Evolutionary conservation across 306 rosid genomes (phyloP), one percentile per base, ranked within the genome.

Genomic region (Biancaea sappan): DNA sequence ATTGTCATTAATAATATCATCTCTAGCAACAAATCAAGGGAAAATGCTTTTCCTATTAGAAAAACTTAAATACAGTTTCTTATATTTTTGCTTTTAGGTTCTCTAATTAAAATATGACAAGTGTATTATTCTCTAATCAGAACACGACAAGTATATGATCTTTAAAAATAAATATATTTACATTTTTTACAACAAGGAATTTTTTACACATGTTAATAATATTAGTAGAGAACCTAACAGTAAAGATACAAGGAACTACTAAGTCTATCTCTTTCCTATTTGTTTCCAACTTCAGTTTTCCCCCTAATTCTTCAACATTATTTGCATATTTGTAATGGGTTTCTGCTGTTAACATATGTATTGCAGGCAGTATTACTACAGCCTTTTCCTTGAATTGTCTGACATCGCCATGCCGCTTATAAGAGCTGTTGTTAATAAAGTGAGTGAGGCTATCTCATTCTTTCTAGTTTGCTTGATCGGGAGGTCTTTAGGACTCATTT

Each of bases 291-390:
- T 41, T 22, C 21, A 15, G 28, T 29, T 38, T 18, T 6, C 43
- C 12, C 19, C 34, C 34, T n/a, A n/a, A 19, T 41, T 69, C 32
- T 37, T n/a, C 8, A 62, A 54, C 57, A 34, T 19, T 34, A 41
- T 14, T 61, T 61, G 43, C 71, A 54, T 70, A 2, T 26, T 67
- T 71, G 8, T 41, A 40, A 53, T 24, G 53, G 53, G 19, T 22
- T 59, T 51, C 40, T 61, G 78, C 3, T 72, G 48, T 21, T 67
- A 29, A 41, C 75, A 48, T 69, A 14, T 82, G 43, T 72, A n/a
- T 71, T 75, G 83, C 89, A 94, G 95, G 98, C 80, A 90, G 72
- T 94, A 94, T 81, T 94, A 90, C 89, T 94, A 81, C 89, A 94
- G 98, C 87, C 86, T 94, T 38, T 81, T 88, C 74, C 91, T 94